Conservation (phyloP, 345 rosid genomes). For the Carallia pectinifolia region DNA sequence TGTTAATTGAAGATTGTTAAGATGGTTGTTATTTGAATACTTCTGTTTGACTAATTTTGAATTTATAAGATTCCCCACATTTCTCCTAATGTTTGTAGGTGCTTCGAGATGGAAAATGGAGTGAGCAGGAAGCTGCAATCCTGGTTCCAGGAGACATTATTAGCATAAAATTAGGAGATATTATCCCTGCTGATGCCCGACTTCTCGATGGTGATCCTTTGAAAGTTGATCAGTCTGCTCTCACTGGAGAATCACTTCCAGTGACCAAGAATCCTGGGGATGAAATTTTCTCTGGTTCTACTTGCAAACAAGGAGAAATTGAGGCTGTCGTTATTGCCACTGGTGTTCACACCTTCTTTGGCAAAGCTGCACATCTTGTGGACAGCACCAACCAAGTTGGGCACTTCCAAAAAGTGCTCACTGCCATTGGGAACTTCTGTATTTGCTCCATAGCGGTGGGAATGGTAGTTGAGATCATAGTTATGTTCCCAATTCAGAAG, state of each 20-base stretch:
- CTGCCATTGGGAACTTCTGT: conserved; percentile 36
- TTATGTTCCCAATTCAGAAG: conserved; percentile 34
- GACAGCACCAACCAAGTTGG: conserved; percentile 46
- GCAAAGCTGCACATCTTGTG: conserved; percentile 45
- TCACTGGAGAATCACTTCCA: conserved; percentile 38
- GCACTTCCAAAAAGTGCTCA: conserved; percentile 35
- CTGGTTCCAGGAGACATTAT: conserved; percentile 31
- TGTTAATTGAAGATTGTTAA: too few relatives aligned
- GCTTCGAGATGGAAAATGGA: conserved; percentile 28
- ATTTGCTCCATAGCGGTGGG: conserved; percentile 31
- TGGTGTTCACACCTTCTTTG: conserved; percentile 44
- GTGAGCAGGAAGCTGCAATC: conserved; percentile 28
- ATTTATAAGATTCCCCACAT: background rate
- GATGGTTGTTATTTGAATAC: too few relatives aligned
- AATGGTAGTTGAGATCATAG: conserved; percentile 24
- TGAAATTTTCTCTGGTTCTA: conserved; percentile 42
- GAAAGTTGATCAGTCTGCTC: conserved; percentile 25
- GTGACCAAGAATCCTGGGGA: conserved; percentile 32
- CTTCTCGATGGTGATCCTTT: conserved; percentile 31
- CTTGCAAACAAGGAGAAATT: conserved; percentile 44
- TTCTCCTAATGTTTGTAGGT: conserved; percentile 7
- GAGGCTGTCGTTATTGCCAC: conserved; percentile 45
- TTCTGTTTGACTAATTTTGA: too few relatives aligned
- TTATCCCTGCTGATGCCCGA: conserved; percentile 33
- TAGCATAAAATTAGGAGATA: conserved; percentile 27